Conservation (phyloP, 257 asterid genomes). For the Lavandula angustifolia region DNA sequence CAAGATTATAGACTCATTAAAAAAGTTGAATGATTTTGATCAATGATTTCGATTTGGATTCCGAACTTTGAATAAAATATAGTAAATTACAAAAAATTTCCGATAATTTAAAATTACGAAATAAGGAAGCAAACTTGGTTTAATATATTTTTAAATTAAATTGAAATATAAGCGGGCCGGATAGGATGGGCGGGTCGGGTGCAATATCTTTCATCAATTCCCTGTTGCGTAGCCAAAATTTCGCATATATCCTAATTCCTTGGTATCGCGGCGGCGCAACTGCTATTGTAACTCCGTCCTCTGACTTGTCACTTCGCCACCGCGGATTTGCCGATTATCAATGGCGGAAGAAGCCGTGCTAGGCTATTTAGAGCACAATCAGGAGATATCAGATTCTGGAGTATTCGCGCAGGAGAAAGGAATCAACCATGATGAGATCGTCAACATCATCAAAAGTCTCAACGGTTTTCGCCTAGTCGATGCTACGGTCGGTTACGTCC, state of each 20-base stretch:
- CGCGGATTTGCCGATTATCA: slow-evolving; percentile 6
- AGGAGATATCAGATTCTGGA: slow-evolving; percentile 65
- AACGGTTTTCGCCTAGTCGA: slow-evolving; percentile 70
- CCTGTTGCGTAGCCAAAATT: background rate
- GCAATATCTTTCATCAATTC: background rate
- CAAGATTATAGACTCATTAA: too few relatives aligned
- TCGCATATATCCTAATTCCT: background rate
- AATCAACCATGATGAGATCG: slow-evolving; percentile 75
- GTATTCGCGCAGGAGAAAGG: slow-evolving; percentile 69
- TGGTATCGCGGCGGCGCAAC: slow-evolving; percentile 27
- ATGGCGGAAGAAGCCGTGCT: slow-evolving; percentile 91
- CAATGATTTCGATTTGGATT: too few relatives aligned
- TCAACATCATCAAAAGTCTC: slow-evolving; percentile 82
- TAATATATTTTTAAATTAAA: too few relatives aligned
- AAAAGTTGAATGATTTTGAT: too few relatives aligned
- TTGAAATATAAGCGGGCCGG: background rate
- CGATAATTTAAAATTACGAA: too few relatives aligned
- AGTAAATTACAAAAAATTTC: too few relatives aligned
- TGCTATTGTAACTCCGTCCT: background rate
- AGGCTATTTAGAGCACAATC: slow-evolving; percentile 59
- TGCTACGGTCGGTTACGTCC: slow-evolving; percentile 51
- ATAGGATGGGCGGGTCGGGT: background rate
- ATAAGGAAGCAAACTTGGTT: too few relatives aligned
- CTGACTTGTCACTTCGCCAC: slow-evolving; percentile 3
- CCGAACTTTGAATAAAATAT: too few relatives aligned